Conservation (phyloP, 495 filamentous ascomycete genomes). For the Terfezia boudieri region DNA sequence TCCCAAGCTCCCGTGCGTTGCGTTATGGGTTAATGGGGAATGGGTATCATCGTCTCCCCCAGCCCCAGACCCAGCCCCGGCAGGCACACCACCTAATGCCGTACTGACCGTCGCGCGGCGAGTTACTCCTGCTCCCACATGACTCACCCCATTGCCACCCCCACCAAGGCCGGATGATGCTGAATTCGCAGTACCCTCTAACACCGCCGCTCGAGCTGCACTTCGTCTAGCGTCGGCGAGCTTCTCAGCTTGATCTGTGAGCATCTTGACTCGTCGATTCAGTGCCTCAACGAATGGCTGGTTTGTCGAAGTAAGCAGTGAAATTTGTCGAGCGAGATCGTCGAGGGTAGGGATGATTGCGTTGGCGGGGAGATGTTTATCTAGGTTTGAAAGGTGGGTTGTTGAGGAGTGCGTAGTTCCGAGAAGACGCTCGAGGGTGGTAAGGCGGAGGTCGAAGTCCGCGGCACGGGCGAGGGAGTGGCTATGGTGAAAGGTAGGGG, state of each 20-base stretch:
- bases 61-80: conserved; percentile 5
- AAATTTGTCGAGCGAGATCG: conserved; percentile 47
- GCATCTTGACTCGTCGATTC: conserved; percentile 44
- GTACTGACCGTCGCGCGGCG: not conserved
- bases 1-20: not conserved
- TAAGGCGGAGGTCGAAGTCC: conserved; percentile 64
- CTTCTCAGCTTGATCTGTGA: conserved; percentile 58
- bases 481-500: conserved; percentile 34
- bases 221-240: conserved; percentile 49
- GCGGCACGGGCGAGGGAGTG: conserved; percentile 58
- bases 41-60: not conserved
- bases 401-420: conserved; percentile 37
- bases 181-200: not conserved
- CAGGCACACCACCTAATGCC: not conserved
- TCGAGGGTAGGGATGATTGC: conserved; percentile 65
- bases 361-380: conserved; percentile 31
- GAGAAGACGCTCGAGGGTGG: conserved; percentile 55
- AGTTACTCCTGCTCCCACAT: conserved; percentile 14
- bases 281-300: conserved; percentile 51
- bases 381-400: conserved; percentile 39
- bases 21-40: not conserved
- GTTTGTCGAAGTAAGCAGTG: conserved; percentile 38
- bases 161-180: conserved; percentile 29
- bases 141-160: conserved; percentile 24
- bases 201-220: conserved; percentile 26